Base-by-base conservation (phyloP, 148 eudicot genomes). In the Euryodendron excelsum region DNA sequence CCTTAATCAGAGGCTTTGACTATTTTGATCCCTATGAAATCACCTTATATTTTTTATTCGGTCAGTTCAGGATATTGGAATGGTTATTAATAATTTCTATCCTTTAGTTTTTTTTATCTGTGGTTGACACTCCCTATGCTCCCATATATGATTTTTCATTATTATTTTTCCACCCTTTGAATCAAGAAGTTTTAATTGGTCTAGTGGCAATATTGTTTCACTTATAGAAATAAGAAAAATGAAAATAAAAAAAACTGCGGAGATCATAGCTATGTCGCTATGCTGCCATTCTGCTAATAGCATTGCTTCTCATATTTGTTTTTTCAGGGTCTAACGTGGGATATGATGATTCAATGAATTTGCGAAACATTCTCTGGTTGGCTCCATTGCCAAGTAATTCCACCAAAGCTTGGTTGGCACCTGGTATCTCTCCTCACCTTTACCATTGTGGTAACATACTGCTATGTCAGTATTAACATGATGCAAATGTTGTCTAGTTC, bases 341-440 rank as follows among this genome's bases (percentile, higher is more conserved):
- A 70, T 93, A 85, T 79, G 92, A 93, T 74, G 83, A 89, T 61
- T 80, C 83, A 53, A 96, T 96, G 97, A 92, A 93, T 82, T 87
- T 96, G 78, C 87, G 97, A 18, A 96, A 93, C 86, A 96, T 96
- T 83, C 88, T 96, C 76, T 96, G 99, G 99, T 82, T 96, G 76
- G 99, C 99, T 81, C 98, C 99, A 34, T 82, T 93, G 82, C 97
- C 97, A 21, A 86, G 92, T 81, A 80, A 59, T 76, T 86, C 91
- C 61, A 78, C 86, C 65, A 77, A 79, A 80, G 84, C 78, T 62
- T 91, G 98, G 98, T 81, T 73, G 53, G 87, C 92, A 78, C 95
- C 99, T 76, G 99, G 99, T 96, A 90, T 52, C 65, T 74, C 59
- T 68, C 84, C 79, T 78, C 28, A 41, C 61, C 31, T 41, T 18